Evolutionary conservation across 176 grass and related monocot genomes (phyloP).

Genomic region (Aegilops longissima): DNA sequence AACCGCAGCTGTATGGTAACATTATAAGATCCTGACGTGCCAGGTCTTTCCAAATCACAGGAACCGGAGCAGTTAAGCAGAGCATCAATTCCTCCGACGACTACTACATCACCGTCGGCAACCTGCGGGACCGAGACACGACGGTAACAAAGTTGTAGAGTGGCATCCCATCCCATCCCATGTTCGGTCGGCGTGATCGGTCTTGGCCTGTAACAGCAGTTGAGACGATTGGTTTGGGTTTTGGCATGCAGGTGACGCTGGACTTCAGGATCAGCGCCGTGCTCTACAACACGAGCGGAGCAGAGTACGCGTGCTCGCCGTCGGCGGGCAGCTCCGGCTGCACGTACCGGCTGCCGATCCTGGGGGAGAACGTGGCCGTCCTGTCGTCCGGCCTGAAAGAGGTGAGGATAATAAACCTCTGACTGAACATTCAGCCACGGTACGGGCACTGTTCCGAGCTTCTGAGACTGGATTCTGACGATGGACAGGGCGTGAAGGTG

Average conservation of each 20-base stretch:
- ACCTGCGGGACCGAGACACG: slow-evolving; percentile 42
- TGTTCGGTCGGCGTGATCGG: too few relatives aligned
- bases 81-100: slow-evolving; percentile 35
- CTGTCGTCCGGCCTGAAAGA: slow-evolving; percentile 44
- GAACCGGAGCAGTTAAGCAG: slow-evolving; percentile 49
- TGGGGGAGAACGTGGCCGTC: slow-evolving; percentile 40
- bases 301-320: slow-evolving; percentile 56
- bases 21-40: background rate
- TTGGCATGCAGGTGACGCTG: slow-evolving; percentile 45
- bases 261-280: slow-evolving; percentile 45
- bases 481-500: slow-evolving; percentile 37
- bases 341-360: slow-evolving; percentile 43
- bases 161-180: background rate
- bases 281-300: slow-evolving; percentile 62
- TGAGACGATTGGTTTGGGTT: background rate
- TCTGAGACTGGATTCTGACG: slow-evolving; percentile 24
- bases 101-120: slow-evolving; percentile 61
- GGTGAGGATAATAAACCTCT: slow-evolving; percentile 11
- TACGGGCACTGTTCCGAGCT: background rate
- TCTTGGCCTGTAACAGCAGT: background rate
- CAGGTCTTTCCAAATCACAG: slow-evolving; percentile 32
- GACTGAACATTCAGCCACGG: background rate
- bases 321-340: slow-evolving; percentile 30
- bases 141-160: slow-evolving; percentile 20
- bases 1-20: background rate